Evolutionary conservation across 495 filamentous ascomycete species (phyloP), one percentile per base, ranked within the genome.

Genomic region (Evernia prunastri): DNA sequence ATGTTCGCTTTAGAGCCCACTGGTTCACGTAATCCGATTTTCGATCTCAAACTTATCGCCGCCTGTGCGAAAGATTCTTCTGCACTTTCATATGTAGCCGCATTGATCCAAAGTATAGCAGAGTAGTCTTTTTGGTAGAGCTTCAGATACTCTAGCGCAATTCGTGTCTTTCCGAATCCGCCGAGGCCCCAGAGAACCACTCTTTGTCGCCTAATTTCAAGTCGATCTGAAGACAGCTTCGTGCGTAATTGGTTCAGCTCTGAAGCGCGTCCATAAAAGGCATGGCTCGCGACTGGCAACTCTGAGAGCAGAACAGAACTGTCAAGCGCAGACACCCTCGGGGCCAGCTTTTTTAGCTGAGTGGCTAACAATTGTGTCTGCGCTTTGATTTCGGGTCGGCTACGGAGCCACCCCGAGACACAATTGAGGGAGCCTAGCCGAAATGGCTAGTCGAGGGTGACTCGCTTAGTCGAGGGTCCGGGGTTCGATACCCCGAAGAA

Each of bases 81-180:
- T 5, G 37, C 58, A 29, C n/a, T 27, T 11, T 60, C 36, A 4
- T 39, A 45, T 10, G 35, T 60, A 17, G 37, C 42, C 13, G 58
- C 58, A 58, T 64, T 58, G 13, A 64, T 42, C 61, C 61, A 64
- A 18, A 64, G 37, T 17, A 64, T 42, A 13, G 53, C 54, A 43
- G 51, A 45, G 49, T 58, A 64, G 10, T 43, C 37, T 20, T 5
- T 18, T 37, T 47, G 20, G 20, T 64, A 13, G 10, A 43, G 17
- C 31, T 58, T 58, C 4, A 58, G 23, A 56, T 64, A 64, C 27
- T 58, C 51, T 4, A 47, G 31, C 33, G 61, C 61, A 25, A 63
- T 23, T 20, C 49, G 61, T 33, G 61, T 56, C 33, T 63, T 63
- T 4, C 61, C 61, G 17, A 47, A 47, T 6, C 61, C 61, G 51